Base-by-base conservation (phyloP, 768 basidiomycete genomes). In the Lactarius quietus region DNA sequence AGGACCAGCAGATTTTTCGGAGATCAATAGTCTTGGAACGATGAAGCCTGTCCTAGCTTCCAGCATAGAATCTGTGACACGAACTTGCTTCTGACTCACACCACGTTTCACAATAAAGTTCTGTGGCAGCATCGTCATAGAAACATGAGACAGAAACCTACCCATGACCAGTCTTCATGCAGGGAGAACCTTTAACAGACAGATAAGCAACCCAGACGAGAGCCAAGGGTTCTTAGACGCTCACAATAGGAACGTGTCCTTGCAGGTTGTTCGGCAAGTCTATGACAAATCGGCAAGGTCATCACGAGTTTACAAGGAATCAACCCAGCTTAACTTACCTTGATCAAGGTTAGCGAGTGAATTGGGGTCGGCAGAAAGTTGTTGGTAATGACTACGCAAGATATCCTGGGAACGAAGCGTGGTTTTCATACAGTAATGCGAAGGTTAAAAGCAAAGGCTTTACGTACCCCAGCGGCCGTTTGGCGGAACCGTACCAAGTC, bases 191-290 rank as follows among this genome's bases (percentile, higher is more conserved):
- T 67, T 23, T 54, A 29, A 20, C 51, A 17, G 59, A 53, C 38
- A 41, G 20, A 18, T 59, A 59, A 45, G 68, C 35, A 18, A 61
- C 59, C 3, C 68, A 38, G 58, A 63, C 20, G 43, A 26, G 33
- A 58, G 45, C 29, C n/a, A 41, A 65, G 6, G 3, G 9, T 20
- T 12, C 28, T 57, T 1, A 41, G 36, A 23, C 5, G 80, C 91
- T 80, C 76, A 94, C 92, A 64, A 99, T 98, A 0, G 96, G 96
- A 45, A 98, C 91, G 70, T 92, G 84, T 36, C 83, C 79, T 72
- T 99, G 97, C 68, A 99, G 80, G 71, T 96, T 95, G 74, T 98
- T 99, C 0, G 96, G 97, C 56, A 99, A 80, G 79, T 99, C 97
- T 93, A 66, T 23, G 56, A 18, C 36, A 52, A 61, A 57, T 35